Base-by-base conservation (phyloP, 257 asterid genomes). In the Marsdenia floribunda region DNA sequence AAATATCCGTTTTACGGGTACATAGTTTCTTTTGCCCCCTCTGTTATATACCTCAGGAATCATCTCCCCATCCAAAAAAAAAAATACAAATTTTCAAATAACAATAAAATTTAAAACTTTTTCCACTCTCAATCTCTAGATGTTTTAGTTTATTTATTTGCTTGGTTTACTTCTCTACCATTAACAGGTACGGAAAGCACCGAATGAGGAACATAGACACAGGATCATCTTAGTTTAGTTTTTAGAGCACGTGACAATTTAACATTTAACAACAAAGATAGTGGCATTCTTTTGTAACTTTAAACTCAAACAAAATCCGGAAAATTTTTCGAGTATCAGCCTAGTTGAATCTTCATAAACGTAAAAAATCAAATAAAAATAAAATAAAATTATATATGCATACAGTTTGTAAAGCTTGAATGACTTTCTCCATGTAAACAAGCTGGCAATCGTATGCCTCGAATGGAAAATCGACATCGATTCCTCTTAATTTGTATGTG, bases 381-480 rank as follows among this genome's bases (percentile, higher is more conserved):
- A 49, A 49, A 49, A 49, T 13, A 0, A 3, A 21, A 68, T 3
- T 67, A 7, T 16, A 16, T 21, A 54, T 55, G 7, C 46, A n/a
- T 88, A 93, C 98, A 60, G 80, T 83, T 88, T 94, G 98, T 76
- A 94, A 90, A 75, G 97, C 90, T 70, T 92, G 81, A 69, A 94
- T 90, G 83, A 94, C 98, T 90, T 90, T 92, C 52, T 94, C 98
- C 99, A 94, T 94, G 86, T 94, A 94, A 77, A 85, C 90, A 24
- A 92, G 86, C 90, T 94, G 99, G 88, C 96, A 88, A 75, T 90
- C 97, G 84, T 94, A 94, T 66, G 99, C 99, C 80, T 90, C 93
- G 91, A 65, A 94, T 16, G 99, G 99, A 84, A 94, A 94, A 80
- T 94, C 98, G 37, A 94, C 97, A 80, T 89, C 84, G 89, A 94